Base-by-base conservation (phyloP, 805 yeast species). In the Yarrowia sp. region DNA sequence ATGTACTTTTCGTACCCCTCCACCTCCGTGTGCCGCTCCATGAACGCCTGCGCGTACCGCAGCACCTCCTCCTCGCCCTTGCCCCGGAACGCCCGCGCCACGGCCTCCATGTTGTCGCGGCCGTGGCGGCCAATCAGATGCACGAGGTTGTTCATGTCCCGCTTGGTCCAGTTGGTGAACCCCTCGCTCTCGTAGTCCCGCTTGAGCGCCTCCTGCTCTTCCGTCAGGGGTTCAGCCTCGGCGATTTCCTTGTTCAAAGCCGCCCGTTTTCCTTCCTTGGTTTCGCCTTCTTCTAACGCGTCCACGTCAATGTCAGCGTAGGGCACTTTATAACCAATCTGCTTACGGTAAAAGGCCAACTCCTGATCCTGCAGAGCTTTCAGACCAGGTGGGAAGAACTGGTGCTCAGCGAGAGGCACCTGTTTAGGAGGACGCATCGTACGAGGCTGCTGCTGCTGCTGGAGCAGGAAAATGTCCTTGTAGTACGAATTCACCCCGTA, bases 1-100 rank as follows among this genome's bases (percentile, higher is more conserved):
- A 93, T 79, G 77, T 89, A 91, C 71, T 91, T 85, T 72, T 95
- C 99, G 78, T 88, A 89, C 11, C 97, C 97, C 42, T 94, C 98
- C 71, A 95, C 89, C 72, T 88, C 90, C 63, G 85, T 82, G 74
- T 87, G 89, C 66, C 89, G 84, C 35, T 83, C 74, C 99, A 98
- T 95, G 77, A 95, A 95, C 10, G 84, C 89, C 66, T 83, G 82
- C 12, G 93, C 87, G 76, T 94, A 95, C 45, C 85, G 88, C 70
- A 86, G 78, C 12, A 94, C 90, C 71, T 95, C 97, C 11, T 90
- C 96, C 36, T 81, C 77, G 0, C 92, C 84, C 78, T 95, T 95
- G 66, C 88, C 92, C 35, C 90, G 93, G 75, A 93, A 86, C 75
- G 93, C 97, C 12, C 84, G 75, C 0, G 96, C 88, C 69, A 95